Evolutionary conservation across 179 eudicot species (phyloP).

Genomic region (Heliamphora pulchella): DNA sequence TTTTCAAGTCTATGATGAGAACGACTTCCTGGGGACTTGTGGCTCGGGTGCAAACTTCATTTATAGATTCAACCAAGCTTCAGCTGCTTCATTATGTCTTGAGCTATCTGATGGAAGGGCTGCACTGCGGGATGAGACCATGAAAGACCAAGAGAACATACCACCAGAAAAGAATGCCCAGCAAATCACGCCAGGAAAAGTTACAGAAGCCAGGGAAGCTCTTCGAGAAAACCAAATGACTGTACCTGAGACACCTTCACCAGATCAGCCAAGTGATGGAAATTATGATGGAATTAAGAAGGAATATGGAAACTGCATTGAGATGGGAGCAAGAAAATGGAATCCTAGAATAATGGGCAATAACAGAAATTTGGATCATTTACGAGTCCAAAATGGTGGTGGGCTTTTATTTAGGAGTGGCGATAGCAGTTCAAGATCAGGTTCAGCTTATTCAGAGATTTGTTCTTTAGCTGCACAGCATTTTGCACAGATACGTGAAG

Average conservation of each 20-base stretch:
- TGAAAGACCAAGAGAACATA: conserved; percentile 71
- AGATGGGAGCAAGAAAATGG: conserved; percentile 75
- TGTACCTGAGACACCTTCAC: conserved; percentile 97
- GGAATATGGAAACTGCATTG: conserved; percentile 62
- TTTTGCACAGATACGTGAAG: conserved; percentile 92
- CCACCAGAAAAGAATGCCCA: conserved; percentile 63
- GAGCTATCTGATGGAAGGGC: conserved; percentile 59
- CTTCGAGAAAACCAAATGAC: conserved; percentile 69
- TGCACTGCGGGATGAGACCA: conserved; percentile 29
- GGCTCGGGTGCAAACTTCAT: conserved; percentile 32
- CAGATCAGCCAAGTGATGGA: conserved; percentile 76
- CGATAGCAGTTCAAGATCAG: conserved; percentile 43
- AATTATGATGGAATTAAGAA: conserved; percentile 60
- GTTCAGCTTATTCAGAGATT: conserved; percentile 78
- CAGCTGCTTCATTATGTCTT: conserved; percentile 46
- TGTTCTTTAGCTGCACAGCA: conserved; percentile 85
- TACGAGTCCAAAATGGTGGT: conserved; percentile 42
- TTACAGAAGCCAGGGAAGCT: conserved; percentile 52
- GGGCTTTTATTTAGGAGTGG: conserved; percentile 43
- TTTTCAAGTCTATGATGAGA: conserved; percentile 77
- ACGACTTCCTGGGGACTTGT: conserved; percentile 36
- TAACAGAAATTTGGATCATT: conserved; percentile 36
- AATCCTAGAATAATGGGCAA: conserved; percentile 53
- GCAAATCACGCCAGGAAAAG: conserved; percentile 83
- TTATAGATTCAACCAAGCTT: conserved; percentile 37